A percentile compares a stretch with the other conserved stretches of the same genome.
These are phyloP conservation scores for Meira miltonrushii DNA, from an alignment of 1,284 basidiomycete genomes.

Conservation along the genomic window DNA sequence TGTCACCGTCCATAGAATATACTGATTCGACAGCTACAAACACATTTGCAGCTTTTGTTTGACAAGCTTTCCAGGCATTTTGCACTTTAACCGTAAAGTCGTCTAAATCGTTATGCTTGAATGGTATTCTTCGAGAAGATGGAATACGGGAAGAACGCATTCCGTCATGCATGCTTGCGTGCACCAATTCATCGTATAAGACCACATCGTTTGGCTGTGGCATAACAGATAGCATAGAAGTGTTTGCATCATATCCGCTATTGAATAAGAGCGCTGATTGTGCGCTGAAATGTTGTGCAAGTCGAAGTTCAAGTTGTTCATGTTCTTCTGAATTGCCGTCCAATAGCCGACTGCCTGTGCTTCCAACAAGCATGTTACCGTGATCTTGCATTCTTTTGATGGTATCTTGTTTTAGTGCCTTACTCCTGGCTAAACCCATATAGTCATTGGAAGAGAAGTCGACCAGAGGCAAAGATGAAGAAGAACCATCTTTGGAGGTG, in stretches of 20 bases:
- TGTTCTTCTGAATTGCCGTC: conserved; percentile 60
- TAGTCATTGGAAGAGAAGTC: conserved; percentile 94
- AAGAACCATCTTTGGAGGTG: neutral
- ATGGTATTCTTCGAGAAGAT: conserved; percentile 55
- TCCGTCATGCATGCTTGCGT: conserved; percentile 88
- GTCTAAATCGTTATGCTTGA: conserved; percentile 63
- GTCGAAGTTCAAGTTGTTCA: conserved; percentile 27
- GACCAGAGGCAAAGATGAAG: conserved; percentile 30
- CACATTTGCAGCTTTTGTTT: conserved; percentile 23
- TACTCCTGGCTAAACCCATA: conserved; percentile 70
- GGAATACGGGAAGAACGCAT: conserved; percentile 64
- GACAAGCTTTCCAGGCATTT: neutral
- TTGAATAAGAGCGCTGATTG: conserved; percentile 71
- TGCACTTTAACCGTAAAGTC: conserved; percentile 12
- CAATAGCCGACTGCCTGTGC: conserved; percentile 82
- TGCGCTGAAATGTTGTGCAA: conserved; percentile 33
- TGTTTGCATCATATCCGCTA: conserved; percentile 91
- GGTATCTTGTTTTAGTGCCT: conserved; percentile 54
- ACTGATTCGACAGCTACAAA: conserved; percentile 75
- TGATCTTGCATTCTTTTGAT: conserved; percentile 6
- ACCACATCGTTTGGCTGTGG: conserved; percentile 75
- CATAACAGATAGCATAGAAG: conserved; percentile 75
- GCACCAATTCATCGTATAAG: conserved; percentile 80
- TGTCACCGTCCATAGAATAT: conserved; percentile 93
- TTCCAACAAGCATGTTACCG: conserved; percentile 59